These are phyloP conservation scores for Monosporascus ibericus DNA, from an alignment of 2,329 filamentous ascomycete genomes.

Conservation along the genomic window DNA sequence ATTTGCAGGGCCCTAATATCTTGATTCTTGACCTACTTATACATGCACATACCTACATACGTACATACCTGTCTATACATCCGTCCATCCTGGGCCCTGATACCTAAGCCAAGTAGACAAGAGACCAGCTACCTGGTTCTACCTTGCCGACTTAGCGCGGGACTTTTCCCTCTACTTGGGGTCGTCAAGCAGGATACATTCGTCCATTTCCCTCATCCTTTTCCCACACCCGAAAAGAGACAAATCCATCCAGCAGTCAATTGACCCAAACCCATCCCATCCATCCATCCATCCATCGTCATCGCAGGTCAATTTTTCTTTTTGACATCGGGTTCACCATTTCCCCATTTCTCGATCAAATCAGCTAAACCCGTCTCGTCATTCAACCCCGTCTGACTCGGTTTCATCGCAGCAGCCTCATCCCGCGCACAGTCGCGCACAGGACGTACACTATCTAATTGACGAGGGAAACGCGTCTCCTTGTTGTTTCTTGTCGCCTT, in stretches of 20 bases:
- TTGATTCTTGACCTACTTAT: neutral
- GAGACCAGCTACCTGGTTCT: neutral
- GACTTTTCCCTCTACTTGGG: neutral
- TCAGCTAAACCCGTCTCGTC: neutral
- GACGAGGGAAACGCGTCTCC: no score
- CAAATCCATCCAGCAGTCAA: neutral
- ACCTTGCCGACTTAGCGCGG: neutral
- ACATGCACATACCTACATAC: neutral
- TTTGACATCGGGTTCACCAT: no score
- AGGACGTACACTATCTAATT: no score
- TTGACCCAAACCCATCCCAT: slow-evolving; percentile 1
- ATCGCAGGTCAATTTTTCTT: no score
- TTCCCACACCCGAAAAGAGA: neutral
- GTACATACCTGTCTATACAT: slow-evolving; percentile 1
- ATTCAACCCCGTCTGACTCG: neutral
- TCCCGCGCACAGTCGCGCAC: neutral
- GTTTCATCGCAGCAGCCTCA: neutral
- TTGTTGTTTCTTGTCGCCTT: no score
- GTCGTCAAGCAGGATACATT: neutral
- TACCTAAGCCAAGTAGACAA: neutral
- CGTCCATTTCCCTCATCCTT: neutral
- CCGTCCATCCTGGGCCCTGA: neutral
- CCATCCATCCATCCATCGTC: neutral
- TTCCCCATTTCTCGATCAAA: neutral
- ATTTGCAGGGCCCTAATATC: neutral